Evolutionary conservation across 2,329 filamentous ascomycete species (phyloP), one percentile per base, ranked within the genome.

Genomic region (Ophiostoma piceae): DNA sequence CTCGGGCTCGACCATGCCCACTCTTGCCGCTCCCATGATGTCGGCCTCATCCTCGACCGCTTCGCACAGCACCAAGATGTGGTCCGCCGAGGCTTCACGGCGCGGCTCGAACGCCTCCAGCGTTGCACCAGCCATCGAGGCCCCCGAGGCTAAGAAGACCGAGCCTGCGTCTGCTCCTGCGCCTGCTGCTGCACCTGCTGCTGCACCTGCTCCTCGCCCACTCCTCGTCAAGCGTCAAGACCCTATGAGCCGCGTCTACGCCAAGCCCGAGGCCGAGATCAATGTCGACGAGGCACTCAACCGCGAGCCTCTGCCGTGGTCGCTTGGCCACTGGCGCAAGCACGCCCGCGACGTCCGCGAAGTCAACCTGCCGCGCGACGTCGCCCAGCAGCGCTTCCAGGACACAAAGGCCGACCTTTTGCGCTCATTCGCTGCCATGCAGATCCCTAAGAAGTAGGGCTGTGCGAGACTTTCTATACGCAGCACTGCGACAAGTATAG

Each of bases 341-440:
- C 74, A 76, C 72, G 74, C 75, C 37, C 71, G 75, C 69, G 77
- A 76, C 71, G 74, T 72, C 71, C 72, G 73, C 62, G 22, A 73
- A 51, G 75, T 77, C 71, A 76, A 77, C 65, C 79, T 80, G 65
- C 76, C 77, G 71, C 77, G 79, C 54, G 76, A 77, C 19, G 60
- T 12, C 3, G 32, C 54, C 2, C 66, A 65, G 66, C 76, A 76
- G 71, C 79, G 81, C 65, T 78, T 85, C 54, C 82, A 83, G 68
- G 79, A 79, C 47, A 79, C 79, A 37, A 87, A 86, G 79, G 77
- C 75, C 71, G 79, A 83, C 43, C 77, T 86, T 19, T 79, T 83
- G 19, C 78, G 78, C 66, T 78, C 78, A 41, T 22, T 22, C 22
- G 32, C 35, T 16, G 22, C 62, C 19, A 22, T 65, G 62, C 78